A percentile compares a stretch with the other conserved stretches of the same genome.
Conservation (phyloP, 108 stramenopile species). For the Stephanodiscus triporus region DNA sequence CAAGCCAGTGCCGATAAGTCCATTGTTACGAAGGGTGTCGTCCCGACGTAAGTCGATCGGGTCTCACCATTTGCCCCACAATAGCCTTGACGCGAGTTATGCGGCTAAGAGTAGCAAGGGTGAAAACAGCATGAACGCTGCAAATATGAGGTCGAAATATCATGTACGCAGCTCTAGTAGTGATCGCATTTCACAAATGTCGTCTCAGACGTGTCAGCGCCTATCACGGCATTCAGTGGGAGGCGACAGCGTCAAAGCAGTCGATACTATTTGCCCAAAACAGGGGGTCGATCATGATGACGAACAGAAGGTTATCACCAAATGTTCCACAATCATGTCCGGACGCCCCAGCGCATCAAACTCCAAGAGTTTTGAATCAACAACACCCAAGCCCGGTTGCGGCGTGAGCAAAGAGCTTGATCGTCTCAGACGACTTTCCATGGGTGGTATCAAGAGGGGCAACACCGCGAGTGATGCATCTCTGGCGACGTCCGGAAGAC, state of each 20-base stretch:
- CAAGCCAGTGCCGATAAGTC: background rate
- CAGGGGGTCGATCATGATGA: background rate
- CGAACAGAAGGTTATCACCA: background rate
- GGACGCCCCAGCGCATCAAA: too few relatives aligned
- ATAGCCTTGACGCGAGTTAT: background rate
- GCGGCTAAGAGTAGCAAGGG: background rate
- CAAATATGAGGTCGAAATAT: background rate
- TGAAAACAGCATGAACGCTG: background rate
- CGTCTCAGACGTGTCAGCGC: too few relatives aligned
- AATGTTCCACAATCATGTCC: background rate
- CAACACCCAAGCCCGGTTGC: background rate
- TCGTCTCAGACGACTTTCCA: conserved; percentile 6
- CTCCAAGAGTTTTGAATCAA: conserved; percentile 1
- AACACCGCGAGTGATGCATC: background rate
- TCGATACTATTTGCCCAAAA: background rate
- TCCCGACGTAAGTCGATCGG: background rate
- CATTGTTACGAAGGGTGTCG: conserved; percentile 12
- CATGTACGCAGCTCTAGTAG: background rate
- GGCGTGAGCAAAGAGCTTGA: background rate
- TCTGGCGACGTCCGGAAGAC: background rate
- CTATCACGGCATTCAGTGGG: too few relatives aligned
- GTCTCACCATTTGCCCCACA: background rate
- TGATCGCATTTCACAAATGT: background rate
- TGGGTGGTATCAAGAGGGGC: background rate
- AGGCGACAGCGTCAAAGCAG: too few relatives aligned